Conservation (phyloP, 202 grass and related monocot species). For the Musa balbisiana region DNA sequence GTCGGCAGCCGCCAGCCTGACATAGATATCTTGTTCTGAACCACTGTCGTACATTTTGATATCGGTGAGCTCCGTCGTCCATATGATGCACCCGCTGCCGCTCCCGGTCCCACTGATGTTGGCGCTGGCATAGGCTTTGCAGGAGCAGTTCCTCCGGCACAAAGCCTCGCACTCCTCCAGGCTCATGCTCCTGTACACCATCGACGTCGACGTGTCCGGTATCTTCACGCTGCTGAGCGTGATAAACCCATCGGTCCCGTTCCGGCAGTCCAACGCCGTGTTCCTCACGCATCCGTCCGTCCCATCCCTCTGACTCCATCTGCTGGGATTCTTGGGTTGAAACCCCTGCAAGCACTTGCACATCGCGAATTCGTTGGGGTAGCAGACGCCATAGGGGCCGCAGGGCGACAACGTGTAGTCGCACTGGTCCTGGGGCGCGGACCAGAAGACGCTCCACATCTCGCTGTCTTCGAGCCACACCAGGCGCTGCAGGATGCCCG, state of each 20-base stretch:
- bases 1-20: slow-evolving; percentile 44
- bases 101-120: slow-evolving; percentile 30
- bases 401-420: slow-evolving; percentile 22
- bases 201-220: slow-evolving; percentile 34
- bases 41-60: slow-evolving; percentile 28
- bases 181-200: slow-evolving; percentile 30
- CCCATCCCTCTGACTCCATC: slow-evolving; percentile 29
- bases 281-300: slow-evolving; percentile 34
- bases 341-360: slow-evolving; percentile 64
- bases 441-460: not conserved
- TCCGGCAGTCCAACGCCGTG: slow-evolving; percentile 36
- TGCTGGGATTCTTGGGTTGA: slow-evolving; percentile 13
- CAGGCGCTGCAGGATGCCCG: slow-evolving; percentile 15
- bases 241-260: slow-evolving; percentile 48
- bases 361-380: slow-evolving; percentile 18
- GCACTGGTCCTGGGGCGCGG: slow-evolving; percentile 3
- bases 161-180: slow-evolving; percentile 22
- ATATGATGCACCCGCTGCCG: slow-evolving; percentile 54
- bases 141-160: not conserved
- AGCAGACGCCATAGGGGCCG: slow-evolving; percentile 44
- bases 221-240: slow-evolving; percentile 37
- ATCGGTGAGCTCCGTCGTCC: slow-evolving; percentile 38
- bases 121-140: slow-evolving; percentile 39
- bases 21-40: slow-evolving; percentile 45
- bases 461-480: not conserved